Evolutionary conservation across 208 protist genomes (phyloP).

Genomic region (Wallacemonas sp.): DNA sequence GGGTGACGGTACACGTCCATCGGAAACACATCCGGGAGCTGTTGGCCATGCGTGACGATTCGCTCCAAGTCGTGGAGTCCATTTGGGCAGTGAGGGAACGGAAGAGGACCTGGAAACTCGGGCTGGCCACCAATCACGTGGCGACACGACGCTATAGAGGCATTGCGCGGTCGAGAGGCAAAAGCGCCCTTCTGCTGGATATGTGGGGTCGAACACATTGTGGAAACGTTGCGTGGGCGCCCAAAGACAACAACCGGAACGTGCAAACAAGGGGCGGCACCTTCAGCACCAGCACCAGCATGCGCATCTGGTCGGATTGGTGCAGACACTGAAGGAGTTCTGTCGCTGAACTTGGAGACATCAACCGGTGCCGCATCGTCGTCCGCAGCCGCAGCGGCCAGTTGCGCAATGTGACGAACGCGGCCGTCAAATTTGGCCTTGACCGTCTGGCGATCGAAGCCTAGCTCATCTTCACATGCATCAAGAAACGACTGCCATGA

Average conservation of each 20-base stretch:
- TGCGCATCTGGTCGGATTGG: too few relatives aligned
- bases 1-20: slow-evolving; percentile 43
- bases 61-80: slow-evolving; percentile 29
- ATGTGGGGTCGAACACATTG: too few relatives aligned
- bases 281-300: not conserved
- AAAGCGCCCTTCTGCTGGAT: not conserved
- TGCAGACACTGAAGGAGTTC: too few relatives aligned
- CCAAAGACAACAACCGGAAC: not conserved
- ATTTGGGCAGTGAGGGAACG: slow-evolving; percentile 42
- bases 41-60: slow-evolving; percentile 7
- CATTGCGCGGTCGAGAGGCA: not conserved
- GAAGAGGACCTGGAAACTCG: slow-evolving; percentile 22
- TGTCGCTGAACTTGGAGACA: not conserved
- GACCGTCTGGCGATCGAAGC: slow-evolving; percentile 28
- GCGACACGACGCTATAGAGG: not conserved
- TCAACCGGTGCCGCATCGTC: too few relatives aligned
- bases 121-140: not conserved
- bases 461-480: slow-evolving; percentile 32
- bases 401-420: slow-evolving; percentile 2
- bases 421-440: slow-evolving; percentile 30
- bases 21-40: slow-evolving; percentile 27
- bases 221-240: not conserved
- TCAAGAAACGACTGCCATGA: slow-evolving; percentile 39
- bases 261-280: not conserved
- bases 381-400: not conserved